A percentile compares a stretch with the other conserved stretches of the same genome.
Conservation (phyloP, 352 stramenopile species). For the Phytophthora brassicae region DNA sequence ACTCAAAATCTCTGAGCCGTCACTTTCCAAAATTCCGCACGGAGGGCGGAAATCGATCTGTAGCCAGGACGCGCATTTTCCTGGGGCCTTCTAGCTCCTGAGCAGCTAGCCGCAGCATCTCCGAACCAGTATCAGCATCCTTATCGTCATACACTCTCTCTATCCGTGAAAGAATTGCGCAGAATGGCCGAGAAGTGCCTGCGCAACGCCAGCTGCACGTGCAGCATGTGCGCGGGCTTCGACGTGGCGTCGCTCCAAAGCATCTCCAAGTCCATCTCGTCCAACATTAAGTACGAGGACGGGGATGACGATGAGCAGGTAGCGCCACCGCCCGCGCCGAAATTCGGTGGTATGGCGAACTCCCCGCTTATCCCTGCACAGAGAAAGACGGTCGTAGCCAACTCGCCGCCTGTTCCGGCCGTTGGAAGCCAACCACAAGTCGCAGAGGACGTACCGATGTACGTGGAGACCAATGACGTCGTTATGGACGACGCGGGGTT, state of each 20-base stretch:
- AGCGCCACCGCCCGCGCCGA: slow-evolving; percentile 30
- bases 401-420: slow-evolving; percentile 37
- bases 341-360: slow-evolving; percentile 39
- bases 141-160: not conserved
- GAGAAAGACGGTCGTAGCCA: slow-evolving; percentile 34
- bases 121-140: not conserved
- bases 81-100: too few relatives aligned
- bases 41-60: slow-evolving; percentile 4
- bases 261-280: slow-evolving; percentile 83
- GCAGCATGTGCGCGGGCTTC: slow-evolving; percentile 78
- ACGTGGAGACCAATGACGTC: slow-evolving; percentile 23
- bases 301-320: slow-evolving; percentile 31
- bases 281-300: slow-evolving; percentile 73
- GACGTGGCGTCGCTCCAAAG: slow-evolving; percentile 74
- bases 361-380: slow-evolving; percentile 41
- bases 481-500: slow-evolving; percentile 19
- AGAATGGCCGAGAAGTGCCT: slow-evolving; percentile 80
- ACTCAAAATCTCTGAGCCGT: slow-evolving; percentile 11
- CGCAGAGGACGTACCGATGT: slow-evolving; percentile 13
- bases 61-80: not conserved
- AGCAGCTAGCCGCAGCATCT: not conserved
- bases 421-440: slow-evolving; percentile 7
- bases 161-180: not conserved
- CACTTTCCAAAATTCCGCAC: slow-evolving; percentile 1
- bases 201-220: slow-evolving; percentile 87